Percentiles rank a stretch among this genome's conserved stretches.
These are phyloP conservation scores for Astrothelium macrocarpum DNA, from an alignment of 495 filamentous ascomycete species.

Conservation along the genomic window DNA sequence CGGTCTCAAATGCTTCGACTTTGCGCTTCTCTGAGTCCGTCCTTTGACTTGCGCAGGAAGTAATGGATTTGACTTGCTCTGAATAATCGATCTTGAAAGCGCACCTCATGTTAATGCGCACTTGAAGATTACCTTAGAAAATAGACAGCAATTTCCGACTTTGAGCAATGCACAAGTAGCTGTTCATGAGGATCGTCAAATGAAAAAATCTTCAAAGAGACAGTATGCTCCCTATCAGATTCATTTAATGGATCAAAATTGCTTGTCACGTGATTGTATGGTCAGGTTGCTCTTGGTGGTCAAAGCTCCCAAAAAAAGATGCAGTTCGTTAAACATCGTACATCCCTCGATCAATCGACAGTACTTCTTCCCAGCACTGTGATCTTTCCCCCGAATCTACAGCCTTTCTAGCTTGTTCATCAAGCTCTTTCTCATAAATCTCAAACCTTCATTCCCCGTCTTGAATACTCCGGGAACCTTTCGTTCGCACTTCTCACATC, in stretches of 20 bases:
- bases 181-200: too few relatives aligned
- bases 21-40: too few relatives aligned
- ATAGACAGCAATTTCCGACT: too few relatives aligned
- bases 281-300: neutral
- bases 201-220: too few relatives aligned
- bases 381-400: neutral
- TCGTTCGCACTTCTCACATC: neutral
- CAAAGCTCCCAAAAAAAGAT: constrained; percentile 4
- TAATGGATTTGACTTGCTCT: neutral
- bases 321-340: too few relatives aligned
- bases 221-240: neutral
- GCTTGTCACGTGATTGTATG: neutral
- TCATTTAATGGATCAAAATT: neutral
- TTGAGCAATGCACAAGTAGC: too few relatives aligned
- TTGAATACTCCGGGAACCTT: too few relatives aligned
- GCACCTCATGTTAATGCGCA: neutral
- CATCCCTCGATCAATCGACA: neutral
- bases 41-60: neutral
- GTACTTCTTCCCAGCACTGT: neutral
- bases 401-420: neutral
- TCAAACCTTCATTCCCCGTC: neutral
- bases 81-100: neutral
- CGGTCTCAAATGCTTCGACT: too few relatives aligned
- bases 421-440: neutral
- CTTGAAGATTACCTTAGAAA: too few relatives aligned